phyloP scores from a whole-genome alignment of 2,329 filamentous ascomycete genomes.

The Aspergillus novofumigatus region DNA sequence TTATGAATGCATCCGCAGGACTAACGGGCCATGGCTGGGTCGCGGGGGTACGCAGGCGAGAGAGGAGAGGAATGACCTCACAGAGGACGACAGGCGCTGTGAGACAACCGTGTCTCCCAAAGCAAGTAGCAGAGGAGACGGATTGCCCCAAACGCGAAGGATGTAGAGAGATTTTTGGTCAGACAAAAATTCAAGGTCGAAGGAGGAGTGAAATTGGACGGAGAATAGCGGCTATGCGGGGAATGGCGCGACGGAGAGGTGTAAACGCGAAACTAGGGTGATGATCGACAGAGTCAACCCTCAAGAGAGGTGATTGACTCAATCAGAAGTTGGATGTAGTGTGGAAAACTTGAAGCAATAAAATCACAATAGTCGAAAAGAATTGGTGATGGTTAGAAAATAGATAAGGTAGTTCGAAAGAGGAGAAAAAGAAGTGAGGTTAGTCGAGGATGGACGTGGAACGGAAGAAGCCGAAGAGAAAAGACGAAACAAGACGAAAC shows the following conservation, averaged over 20 bases:
- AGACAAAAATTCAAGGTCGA: constrained; percentile 12
- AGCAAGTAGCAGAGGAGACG: background rate
- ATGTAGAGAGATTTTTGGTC: constrained; percentile 4
- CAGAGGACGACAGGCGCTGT: background rate
- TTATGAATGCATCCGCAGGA: constrained; percentile 39
- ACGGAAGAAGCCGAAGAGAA: background rate
- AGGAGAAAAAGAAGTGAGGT: constrained; percentile 2
- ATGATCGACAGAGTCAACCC: constrained; percentile 26
- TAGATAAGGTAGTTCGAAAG: background rate
- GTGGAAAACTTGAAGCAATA: background rate
- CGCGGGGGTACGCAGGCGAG: constrained; percentile 9
- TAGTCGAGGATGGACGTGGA: background rate
- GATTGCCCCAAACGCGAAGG: background rate
- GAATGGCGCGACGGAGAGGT: constrained; percentile 20
- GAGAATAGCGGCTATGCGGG: constrained; percentile 20
- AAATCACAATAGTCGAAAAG: constrained; percentile 1
- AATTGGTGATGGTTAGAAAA: background rate
- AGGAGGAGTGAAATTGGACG: constrained; percentile 7
- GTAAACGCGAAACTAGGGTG: constrained; percentile 24
- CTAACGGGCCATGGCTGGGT: constrained; percentile 38
- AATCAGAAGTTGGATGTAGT: background rate
- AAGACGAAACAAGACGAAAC: constrained; percentile 3
- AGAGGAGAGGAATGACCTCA: constrained; percentile 15
- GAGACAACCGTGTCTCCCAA: background rate
- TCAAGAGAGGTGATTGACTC: constrained; percentile 12